phyloP scores from a whole-genome alignment of 768 basidiomycete species.

The Trametes sanguinea region DNA sequence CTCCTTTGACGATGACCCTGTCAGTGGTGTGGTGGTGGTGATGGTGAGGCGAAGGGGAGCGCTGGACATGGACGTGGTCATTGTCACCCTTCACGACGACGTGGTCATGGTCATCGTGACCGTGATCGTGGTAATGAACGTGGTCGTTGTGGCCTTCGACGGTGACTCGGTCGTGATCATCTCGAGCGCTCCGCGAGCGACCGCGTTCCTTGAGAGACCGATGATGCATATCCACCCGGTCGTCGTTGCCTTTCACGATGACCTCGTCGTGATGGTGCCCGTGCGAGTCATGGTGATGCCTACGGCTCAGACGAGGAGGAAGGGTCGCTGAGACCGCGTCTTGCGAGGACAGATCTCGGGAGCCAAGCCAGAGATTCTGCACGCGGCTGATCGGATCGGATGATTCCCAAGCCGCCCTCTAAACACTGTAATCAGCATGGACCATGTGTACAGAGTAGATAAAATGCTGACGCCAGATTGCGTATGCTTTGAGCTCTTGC shows the following conservation, averaged over 20 bases:
- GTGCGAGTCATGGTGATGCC: conserved; percentile 22
- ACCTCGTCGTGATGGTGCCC: conserved; percentile 25
- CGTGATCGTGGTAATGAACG: conserved; percentile 16
- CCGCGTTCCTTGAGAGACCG: background rate
- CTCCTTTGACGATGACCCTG: conserved; percentile 21
- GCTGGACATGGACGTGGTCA: conserved; percentile 25
- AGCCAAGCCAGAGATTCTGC: conserved; percentile 24
- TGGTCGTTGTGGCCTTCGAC: conserved; percentile 12
- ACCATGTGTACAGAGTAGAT: background rate
- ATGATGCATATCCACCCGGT: conserved; percentile 29
- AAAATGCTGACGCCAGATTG: background rate
- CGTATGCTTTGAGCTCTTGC: background rate
- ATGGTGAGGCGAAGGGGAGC: conserved; percentile 18
- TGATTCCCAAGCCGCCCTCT: conserved; percentile 24
- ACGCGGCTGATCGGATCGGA: conserved; percentile 22
- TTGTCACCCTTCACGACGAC: conserved; percentile 25
- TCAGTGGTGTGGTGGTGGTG: conserved; percentile 8
- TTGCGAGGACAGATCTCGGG: conserved; percentile 8
- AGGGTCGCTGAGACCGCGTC: background rate
- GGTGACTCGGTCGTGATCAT: conserved; percentile 19
- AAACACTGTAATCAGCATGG: background rate
- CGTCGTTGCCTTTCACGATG: conserved; percentile 31
- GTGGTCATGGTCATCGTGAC: conserved; percentile 16
- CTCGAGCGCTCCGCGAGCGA: background rate
- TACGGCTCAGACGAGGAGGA: background rate